Percentiles rank a stretch among this genome's conserved stretches.
Conservation (phyloP, 257 asterid genomes). For the Nicotiana benthamiana region DNA sequence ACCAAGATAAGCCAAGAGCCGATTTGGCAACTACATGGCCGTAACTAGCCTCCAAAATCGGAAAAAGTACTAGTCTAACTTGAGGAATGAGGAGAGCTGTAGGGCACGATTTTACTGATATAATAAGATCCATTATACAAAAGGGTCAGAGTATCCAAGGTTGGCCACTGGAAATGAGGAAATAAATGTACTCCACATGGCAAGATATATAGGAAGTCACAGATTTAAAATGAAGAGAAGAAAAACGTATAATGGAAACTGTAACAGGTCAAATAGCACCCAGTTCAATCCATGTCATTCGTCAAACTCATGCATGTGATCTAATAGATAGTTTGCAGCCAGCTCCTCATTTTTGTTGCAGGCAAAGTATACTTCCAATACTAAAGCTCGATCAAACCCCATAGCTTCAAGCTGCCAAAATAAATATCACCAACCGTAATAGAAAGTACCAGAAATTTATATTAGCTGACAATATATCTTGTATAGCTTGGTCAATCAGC, state of each 20-base stretch:
- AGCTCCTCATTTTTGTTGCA: conserved; percentile 96
- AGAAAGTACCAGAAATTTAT: neutral
- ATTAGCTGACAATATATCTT: neutral
- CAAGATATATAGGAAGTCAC: neutral
- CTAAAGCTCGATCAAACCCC: conserved; percentile 83
- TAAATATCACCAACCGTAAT: neutral
- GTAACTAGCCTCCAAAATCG: neutral
- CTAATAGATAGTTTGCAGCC: conserved; percentile 80
- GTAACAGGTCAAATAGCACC: neutral
- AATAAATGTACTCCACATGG: neutral
- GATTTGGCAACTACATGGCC: neutral
- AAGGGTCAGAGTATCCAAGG: neutral
- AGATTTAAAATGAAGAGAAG: neutral
- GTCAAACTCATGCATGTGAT: conserved; percentile 80
- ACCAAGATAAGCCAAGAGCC: neutral
- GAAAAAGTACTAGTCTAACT: neutral
- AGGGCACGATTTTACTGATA: neutral
- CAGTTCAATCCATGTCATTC: conserved; percentile 26
- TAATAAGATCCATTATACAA: neutral
- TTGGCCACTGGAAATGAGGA: neutral
- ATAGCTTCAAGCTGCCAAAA: conserved; percentile 79
- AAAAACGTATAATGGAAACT: neutral
- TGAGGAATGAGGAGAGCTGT: neutral
- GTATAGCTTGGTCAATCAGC: neutral
- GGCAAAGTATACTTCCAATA: conserved; percentile 76